Conservation (phyloP, 257 asterid species). For the Gynochthodes officinalis region DNA sequence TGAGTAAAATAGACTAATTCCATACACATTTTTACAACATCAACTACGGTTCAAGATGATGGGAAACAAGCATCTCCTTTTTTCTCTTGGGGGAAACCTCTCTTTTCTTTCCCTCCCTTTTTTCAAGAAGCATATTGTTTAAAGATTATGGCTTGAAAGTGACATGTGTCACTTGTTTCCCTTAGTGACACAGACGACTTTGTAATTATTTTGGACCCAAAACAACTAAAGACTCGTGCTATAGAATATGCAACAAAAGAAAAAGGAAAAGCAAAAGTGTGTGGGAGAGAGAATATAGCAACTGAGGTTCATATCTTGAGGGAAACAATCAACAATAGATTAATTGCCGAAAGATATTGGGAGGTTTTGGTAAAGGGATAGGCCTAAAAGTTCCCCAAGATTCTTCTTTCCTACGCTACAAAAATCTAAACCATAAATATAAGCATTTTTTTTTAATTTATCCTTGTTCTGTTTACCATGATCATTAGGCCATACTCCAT, state of each 20-base stretch:
- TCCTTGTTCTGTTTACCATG: not conserved
- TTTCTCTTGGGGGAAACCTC: not conserved
- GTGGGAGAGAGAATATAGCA: not conserved
- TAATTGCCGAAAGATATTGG: not conserved
- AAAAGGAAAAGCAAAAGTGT: constrained; percentile 13
- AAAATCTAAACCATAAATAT: not conserved
- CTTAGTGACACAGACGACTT: not conserved
- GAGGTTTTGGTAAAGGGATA: not conserved
- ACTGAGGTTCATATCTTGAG: not conserved
- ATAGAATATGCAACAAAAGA: not conserved
- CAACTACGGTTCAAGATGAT: not conserved
- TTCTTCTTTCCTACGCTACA: not conserved
- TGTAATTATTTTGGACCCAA: constrained; percentile 1
- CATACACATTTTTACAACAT: not conserved
- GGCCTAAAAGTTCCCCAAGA: not conserved
- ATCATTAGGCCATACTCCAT: not conserved
- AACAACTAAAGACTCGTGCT: not conserved
- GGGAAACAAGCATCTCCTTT: constrained; percentile 8
- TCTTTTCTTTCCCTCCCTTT: not conserved
- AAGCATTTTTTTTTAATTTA: not conserved
- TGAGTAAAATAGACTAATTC: not conserved
- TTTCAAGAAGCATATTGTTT: not conserved
- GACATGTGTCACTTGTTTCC: constrained; percentile 8
- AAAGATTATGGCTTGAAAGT: not conserved
- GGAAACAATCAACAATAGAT: not conserved